Evolutionary conservation across 2,329 filamentous ascomycete species (phyloP).

Genomic region (Pseudomassariella vexata): DNA sequence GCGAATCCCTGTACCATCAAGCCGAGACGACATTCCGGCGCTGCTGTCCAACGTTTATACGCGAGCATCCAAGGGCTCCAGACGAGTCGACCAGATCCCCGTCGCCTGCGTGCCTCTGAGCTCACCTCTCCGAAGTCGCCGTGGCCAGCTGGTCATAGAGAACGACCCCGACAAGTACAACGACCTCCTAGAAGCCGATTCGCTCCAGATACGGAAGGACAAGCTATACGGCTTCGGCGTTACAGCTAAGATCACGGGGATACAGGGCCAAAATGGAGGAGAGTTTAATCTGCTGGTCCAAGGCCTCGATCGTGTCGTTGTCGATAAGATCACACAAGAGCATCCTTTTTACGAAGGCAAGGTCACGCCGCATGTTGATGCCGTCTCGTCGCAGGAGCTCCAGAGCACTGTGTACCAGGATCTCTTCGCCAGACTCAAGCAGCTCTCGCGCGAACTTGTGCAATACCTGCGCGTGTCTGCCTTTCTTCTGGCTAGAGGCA

Average conservation of each 20-base stretch:
- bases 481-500: constrained; percentile 63
- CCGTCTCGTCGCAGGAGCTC: constrained; percentile 14
- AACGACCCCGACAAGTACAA: constrained; percentile 50
- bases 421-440: constrained; percentile 75
- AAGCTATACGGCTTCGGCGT: constrained; percentile 83
- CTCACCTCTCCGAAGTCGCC: constrained; percentile 65
- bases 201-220: constrained; percentile 54
- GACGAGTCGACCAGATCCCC: constrained; percentile 61
- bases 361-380: constrained; percentile 41
- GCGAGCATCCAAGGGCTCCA: constrained; percentile 62
- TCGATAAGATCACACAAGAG: constrained; percentile 71
- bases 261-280: constrained; percentile 67
- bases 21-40: constrained; percentile 81
- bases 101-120: constrained; percentile 84
- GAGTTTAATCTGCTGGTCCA: constrained; percentile 85
- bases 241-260: constrained; percentile 69
- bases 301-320: constrained; percentile 68
- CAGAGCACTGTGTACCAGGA: constrained; percentile 37
- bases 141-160: constrained; percentile 71
- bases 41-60: constrained; percentile 82
- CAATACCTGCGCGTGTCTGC: constrained; percentile 79
- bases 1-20: constrained; percentile 72
- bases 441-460: constrained; percentile 79
- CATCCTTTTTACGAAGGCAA: constrained; percentile 82
- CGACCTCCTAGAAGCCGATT: constrained; percentile 45